A percentile compares a stretch with the other conserved stretches of the same genome.
Evolutionary conservation across 768 basidiomycete species (phyloP).

Genomic region (Mycena galopus): DNA sequence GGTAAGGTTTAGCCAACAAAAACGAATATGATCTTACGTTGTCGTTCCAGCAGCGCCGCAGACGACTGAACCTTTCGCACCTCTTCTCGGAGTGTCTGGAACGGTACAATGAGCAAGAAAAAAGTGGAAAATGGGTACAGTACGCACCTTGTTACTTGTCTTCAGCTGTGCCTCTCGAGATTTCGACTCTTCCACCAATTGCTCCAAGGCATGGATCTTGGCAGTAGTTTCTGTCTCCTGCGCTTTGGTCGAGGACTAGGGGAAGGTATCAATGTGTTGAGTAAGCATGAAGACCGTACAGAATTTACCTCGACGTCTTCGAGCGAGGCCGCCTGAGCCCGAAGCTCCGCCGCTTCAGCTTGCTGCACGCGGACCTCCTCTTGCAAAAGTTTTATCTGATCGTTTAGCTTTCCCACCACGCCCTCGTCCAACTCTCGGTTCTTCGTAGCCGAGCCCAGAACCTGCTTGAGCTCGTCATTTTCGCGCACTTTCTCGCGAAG

Average conservation of each 20-base stretch:
- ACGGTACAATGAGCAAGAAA: constrained; percentile 12
- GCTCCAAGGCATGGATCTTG: constrained; percentile 68
- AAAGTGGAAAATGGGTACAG: background rate
- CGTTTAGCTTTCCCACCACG: constrained; percentile 61
- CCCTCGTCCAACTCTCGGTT: constrained; percentile 72
- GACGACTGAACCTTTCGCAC: constrained; percentile 96
- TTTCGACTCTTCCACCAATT: constrained; percentile 80
- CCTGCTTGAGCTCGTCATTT: constrained; percentile 75
- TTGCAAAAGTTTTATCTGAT: constrained; percentile 66
- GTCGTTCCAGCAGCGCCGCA: constrained; percentile 88
- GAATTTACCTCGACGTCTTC: constrained; percentile 74
- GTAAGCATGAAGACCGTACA: background rate
- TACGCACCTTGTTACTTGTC: constrained; percentile 80
- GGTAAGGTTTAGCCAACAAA: background rate
- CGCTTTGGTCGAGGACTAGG: constrained; percentile 51
- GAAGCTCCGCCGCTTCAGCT: constrained; percentile 68
- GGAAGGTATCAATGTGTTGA: constrained; percentile 10
- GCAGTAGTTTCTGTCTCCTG: constrained; percentile 61
- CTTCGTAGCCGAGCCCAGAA: constrained; percentile 69
- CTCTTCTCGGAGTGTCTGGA: constrained; percentile 90
- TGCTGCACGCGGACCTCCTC: constrained; percentile 63
- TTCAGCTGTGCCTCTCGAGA: constrained; percentile 78
- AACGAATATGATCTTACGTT: constrained; percentile 49
- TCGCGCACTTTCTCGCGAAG: constrained; percentile 84
- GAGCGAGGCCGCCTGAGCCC: constrained; percentile 59